Conservation (phyloP, 441 rosid genomes). For the Flueggea neowawraea region DNA sequence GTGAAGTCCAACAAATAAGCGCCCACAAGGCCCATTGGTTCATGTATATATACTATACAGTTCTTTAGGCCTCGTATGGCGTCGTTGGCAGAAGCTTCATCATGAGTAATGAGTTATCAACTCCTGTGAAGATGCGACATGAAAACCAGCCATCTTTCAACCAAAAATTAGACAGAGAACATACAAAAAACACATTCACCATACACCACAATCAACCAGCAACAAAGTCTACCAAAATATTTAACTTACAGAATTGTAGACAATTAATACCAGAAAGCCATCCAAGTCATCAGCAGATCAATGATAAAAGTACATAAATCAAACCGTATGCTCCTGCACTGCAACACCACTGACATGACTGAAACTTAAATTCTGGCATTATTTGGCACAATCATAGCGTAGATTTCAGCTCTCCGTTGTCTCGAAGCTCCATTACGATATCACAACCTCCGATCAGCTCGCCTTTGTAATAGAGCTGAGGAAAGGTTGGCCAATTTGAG, state of each 20-base stretch:
- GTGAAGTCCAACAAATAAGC: too few relatives aligned
- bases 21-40: too few relatives aligned
- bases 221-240: too few relatives aligned
- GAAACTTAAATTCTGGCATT: background rate
- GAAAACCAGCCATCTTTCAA: too few relatives aligned
- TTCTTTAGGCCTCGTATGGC: too few relatives aligned
- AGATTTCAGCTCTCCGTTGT: conserved; percentile 70
- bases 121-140: too few relatives aligned
- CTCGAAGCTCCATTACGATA: conserved; percentile 69
- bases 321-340: background rate
- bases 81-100: too few relatives aligned
- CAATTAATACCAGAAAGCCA: background rate
- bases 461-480: conserved; percentile 91
- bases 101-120: too few relatives aligned
- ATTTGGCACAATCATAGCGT: conserved; percentile 20
- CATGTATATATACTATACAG: too few relatives aligned
- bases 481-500: conserved; percentile 97
- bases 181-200: too few relatives aligned
- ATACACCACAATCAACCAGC: too few relatives aligned
- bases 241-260: background rate
- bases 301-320: background rate
- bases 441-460: conserved; percentile 98
- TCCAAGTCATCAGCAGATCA: background rate
- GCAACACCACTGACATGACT: conserved; percentile 15
- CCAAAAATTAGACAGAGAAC: too few relatives aligned